Evolutionary conservation across 371 early-diverging fungal genomes (phyloP), one percentile per base, ranked within the genome.

Genomic region (Capniomyces stellatus): DNA sequence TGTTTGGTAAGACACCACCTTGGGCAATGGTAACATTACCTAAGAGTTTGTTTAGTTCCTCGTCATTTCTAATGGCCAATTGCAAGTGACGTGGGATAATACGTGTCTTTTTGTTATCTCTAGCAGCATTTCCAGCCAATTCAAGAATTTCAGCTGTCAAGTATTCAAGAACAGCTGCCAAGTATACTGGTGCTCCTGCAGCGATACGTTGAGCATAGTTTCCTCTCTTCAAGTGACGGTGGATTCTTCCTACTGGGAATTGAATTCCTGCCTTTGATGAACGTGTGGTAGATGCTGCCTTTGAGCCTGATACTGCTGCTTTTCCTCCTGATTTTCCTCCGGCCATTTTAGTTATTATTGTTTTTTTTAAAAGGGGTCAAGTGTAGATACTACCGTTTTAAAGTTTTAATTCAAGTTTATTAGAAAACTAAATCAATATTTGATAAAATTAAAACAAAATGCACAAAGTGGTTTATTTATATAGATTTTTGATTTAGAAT

Each of bases 131-230:
- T 60, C 92, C 92, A 49, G 92, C 92, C 66, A 92, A 77, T 74
- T 94, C 92, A 60, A 92, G 85, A 57, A 92, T 89, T 82, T 94
- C 95, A 69, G 92, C 92, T 64, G 85, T 84, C 62, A 94, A 77
- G 77, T 94, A 94, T 75, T 92, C 92, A 59, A 94, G 82, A 50
- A 92, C 91, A 58, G 92, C 90, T 57, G 92, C 91, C 43, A 91
- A 74, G 76, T 89, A 93, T 66, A 92, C 91, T 64, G 90, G 90
- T 53, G 92, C 89, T 74, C 88, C 85, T 62, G 89, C 87, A 74
- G 88, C 89, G 54, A 91, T 81, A 76, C 91, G 85, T 70, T 85
- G 87, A 58, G 91, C 89, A 69, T 92, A 91, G 84, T 89, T 90
- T 60, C 92, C 91, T 74, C 85, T 85, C 67, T 91, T 84, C 58